Evolutionary conservation across 495 filamentous ascomycete species (phyloP), one percentile per base, ranked within the genome.

Genomic region (Penicillium herquei): DNA sequence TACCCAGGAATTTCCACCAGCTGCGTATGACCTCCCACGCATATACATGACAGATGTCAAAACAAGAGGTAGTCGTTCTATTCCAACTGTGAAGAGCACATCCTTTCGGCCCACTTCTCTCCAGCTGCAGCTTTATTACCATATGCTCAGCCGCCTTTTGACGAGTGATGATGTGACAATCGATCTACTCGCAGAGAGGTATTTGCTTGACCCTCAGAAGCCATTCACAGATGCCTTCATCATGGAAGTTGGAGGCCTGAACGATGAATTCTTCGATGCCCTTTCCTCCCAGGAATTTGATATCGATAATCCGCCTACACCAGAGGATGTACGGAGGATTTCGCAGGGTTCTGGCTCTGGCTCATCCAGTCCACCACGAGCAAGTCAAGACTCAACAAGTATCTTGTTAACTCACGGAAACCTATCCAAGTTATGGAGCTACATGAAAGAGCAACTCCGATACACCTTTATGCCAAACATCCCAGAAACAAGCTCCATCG

Each of bases 41-140:
- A 75, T 92, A 12, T 97, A 92, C 67, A 71, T 98, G 47, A 88
- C 86, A 7, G 94, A 98, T 61, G 83, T 94, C 50, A 98, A 98
- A 68, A 98, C 95, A 0, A 83, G 92, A 43, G 79, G 68, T 7
- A 80, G 76, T 39, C 74, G 76, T 11, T 79, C 78, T 11, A 56
- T 90, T 1, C 92, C 93, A 0, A 79, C 77, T 21, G 71, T 77
- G 39, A 76, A 78, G 17, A 84, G 81, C 30, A 74, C 84, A 1
- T 82, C 86, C n/a, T 82, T 91, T 16, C 85, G 88, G 10, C 88
- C 86, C 0, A 90, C 94, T 0, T 76, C 84, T 49, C 85, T 96
- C 49, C 94, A 98, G 69, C 76, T 98, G 7, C 92, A 95, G 72
- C 74, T 97, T 1, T 98, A 98, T 64, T 91, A 91, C 61, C 86